Evolutionary conservation across 2,329 filamentous ascomycete genomes (phyloP), one percentile per base, ranked within the genome.

Genomic region (Trichophyton schoenleinii): DNA sequence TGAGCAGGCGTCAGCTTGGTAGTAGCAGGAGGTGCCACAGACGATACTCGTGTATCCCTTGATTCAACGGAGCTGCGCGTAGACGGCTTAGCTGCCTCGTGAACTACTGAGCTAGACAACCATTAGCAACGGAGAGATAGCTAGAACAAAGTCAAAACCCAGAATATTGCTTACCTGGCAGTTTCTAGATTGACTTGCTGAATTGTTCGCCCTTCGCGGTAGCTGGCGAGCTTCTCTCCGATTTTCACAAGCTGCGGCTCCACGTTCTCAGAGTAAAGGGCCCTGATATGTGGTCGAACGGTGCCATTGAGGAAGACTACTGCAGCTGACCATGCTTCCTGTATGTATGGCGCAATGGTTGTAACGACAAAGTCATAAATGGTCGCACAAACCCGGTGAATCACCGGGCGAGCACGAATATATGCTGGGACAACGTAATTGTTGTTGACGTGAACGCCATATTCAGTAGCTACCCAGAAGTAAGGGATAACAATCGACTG

Each of bases 171-270:
- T 20, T 55, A 55, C 52, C 52, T 11, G 53, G 63, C 18, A 59
- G 48, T 61, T 31, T 34, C 46, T 60, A 41, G 34, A 58, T 61
- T 46, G 55, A 42, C 44, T 36, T 69, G 44, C 22, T 58, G 20
- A 41, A 28, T 55, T 11, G 52, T 55, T 15, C 52, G 83, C 20
- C 83, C 83, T 67, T 83, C 79, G 22, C 80, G 74, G 62, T 80
- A 80, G 64, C 76, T 78, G 46, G 91, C 91, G 9, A 99, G 81
- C 53, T 91, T 86, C 76, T 96, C 88, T 11, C 89, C 89, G 68
- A 99, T 97, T 68, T 91, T 89, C 61, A 92, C 83, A 13, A 99
- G 81, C 74, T 99, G 95, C 13, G 95, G 95, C 75, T 97, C 91
- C 2, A 99, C 91, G 68, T 95, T 96, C 70, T 96, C 86, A 9